A percentile compares a stretch with the other conserved stretches of the same genome.
Conservation (phyloP, 1,139 yeast species). For the Taphrina populina region DNA sequence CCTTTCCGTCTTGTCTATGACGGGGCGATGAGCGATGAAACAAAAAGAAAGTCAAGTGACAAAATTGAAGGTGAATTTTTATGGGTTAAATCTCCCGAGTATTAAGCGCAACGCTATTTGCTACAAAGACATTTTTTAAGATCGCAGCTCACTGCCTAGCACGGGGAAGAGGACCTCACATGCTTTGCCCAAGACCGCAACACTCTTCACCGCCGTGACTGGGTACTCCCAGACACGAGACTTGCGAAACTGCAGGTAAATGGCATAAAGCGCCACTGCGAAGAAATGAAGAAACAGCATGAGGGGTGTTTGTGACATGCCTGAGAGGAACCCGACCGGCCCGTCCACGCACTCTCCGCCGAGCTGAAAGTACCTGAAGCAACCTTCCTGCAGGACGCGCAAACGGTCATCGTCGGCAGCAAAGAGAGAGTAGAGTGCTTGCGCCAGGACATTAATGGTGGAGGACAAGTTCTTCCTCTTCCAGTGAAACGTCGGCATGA, state of each 20-base stretch:
- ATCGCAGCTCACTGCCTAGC: conserved; percentile 32
- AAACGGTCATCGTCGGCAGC: conserved; percentile 52
- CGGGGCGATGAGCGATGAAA: too few species aligned
- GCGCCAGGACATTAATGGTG: conserved; percentile 84
- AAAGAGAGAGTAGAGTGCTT: conserved; percentile 83
- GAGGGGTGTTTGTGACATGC: conserved; percentile 44
- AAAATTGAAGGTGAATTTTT: too few species aligned
- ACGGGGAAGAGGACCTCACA: conserved; percentile 36
- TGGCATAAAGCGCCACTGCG: conserved; percentile 37
- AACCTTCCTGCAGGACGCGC: conserved; percentile 74
- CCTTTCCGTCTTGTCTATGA: too few species aligned
- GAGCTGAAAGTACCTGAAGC: conserved; percentile 76
- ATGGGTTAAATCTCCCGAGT: too few species aligned
- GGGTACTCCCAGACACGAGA: conserved; percentile 26
- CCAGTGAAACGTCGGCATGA: conserved; percentile 65
- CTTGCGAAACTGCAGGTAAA: conserved; percentile 20
- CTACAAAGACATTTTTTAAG: conserved; percentile 6
- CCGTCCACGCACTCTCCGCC: conserved; percentile 80
- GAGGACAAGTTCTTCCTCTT: conserved; percentile 76
- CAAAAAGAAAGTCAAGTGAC: too few species aligned
- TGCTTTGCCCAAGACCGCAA: conserved; percentile 33
- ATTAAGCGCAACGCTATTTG: too few species aligned
- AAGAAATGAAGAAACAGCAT: conserved; percentile 36
- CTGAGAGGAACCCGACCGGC: conserved; percentile 83
- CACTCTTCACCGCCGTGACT: conserved; percentile 24